phyloP scores from a whole-genome alignment of 1,284 basidiomycete species.

The Trametes hirsuta region DNA sequence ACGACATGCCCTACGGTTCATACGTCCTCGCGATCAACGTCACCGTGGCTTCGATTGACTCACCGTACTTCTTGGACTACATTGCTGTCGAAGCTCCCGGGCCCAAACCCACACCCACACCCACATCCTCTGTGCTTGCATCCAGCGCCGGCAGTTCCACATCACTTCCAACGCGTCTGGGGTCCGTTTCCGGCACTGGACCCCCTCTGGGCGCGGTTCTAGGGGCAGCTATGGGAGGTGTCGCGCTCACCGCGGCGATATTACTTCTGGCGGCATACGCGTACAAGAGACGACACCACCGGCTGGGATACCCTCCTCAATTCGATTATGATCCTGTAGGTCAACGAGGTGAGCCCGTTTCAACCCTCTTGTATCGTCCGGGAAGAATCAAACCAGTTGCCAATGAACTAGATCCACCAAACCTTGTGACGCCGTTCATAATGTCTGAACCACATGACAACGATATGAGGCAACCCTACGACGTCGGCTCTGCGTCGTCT shows the following conservation, averaged over 20 bases:
- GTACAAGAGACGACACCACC: not conserved
- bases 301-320: not conserved
- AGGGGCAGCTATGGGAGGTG: not conserved
- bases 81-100: slow-evolving; percentile 8
- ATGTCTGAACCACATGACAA: not conserved
- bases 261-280: not conserved
- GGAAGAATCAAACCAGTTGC: not conserved
- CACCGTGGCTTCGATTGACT: not conserved
- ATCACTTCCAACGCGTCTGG: not conserved
- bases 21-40: slow-evolving; percentile 14
- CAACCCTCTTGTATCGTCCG: not conserved
- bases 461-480: not conserved
- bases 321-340: not conserved
- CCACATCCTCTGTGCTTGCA: not conserved
- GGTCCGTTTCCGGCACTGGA: not conserved
- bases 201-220: not conserved
- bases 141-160: not conserved
- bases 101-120: not conserved
- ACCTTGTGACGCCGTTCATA: not conserved
- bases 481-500: not conserved
- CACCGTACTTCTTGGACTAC: slow-evolving; percentile 16
- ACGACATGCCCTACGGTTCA: slow-evolving; percentile 1
- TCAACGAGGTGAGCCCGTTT: not conserved
- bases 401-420: not conserved
- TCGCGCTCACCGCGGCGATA: not conserved